Evolutionary conservation across 768 basidiomycete genomes (phyloP), one percentile per base, ranked within the genome.

Genomic region (Mycena maculata): DNA sequence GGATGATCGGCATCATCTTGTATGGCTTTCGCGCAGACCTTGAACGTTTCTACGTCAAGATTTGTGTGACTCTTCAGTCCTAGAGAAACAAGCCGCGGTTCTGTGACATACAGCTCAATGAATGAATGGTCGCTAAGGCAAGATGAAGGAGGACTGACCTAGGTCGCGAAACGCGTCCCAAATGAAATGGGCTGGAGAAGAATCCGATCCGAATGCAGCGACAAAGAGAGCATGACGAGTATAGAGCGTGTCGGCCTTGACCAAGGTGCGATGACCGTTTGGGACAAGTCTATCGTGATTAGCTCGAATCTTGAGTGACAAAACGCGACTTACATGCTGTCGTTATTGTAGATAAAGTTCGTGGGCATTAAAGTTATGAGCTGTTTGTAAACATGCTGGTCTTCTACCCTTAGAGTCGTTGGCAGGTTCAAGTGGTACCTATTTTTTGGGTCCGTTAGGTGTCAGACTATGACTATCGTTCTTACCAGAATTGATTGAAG

Each of bases 1-100:
- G 69, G 50, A 22, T 63, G 59, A 2, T 60, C 53, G 16, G 55
- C 36, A 22, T 76, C 72, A 20, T 71, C 57, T 31, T 77, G 67
- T 27, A 85, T 73, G 5, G 79, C 77, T 4, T 65, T 45, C 3
- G 78, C 83, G 54, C 84, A 85, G 1, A 62, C 61, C 28, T 63
- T 68, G 75, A 86, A 86, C 47, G 77, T 76, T 1, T 66, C 47
- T 22, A 83, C 52, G 59, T 81, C 71, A 30, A 83, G 60, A 23
- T 73, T 70, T 1, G 28, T 66, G 45, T 76, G 73, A 4, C 65
- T 68, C 27, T 77, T 77, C 25, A 86, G 68, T 4, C 82, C 81
- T 28, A 79, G 71, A 0, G 42, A 36, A 4, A 66, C 65, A 2
- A 85, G 74, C 0, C 62, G 23, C 1, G 47, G 20, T 49, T 82